A percentile compares a stretch with the other conserved stretches of the same genome.
Conservation (phyloP, 352 stramenopile species). For the Globisporangium spinosum region DNA sequence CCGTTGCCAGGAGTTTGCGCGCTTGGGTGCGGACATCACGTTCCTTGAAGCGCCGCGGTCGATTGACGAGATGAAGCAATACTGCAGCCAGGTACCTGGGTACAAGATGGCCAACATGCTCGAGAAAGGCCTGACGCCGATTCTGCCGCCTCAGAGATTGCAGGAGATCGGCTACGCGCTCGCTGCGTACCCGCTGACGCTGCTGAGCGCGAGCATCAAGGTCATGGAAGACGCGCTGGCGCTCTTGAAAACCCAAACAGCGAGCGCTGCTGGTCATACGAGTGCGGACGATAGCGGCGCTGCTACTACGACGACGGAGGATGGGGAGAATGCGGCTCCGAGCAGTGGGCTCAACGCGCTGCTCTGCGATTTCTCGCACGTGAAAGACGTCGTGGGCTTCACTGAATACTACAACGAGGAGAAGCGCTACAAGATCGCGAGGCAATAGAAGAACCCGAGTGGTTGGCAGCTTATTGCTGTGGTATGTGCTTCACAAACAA, state of each 20-base stretch:
- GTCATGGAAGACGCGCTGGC: conserved; percentile 88
- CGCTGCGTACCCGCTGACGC: conserved; percentile 91
- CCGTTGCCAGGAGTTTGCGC: conserved; percentile 89
- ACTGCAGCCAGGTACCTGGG: conserved; percentile 87
- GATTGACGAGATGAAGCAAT: conserved; percentile 90
- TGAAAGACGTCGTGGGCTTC: conserved; percentile 93
- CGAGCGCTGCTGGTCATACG: neutral
- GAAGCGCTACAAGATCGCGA: conserved; percentile 28
- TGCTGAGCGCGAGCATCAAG: conserved; percentile 92
- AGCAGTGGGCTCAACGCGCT: conserved; percentile 24
- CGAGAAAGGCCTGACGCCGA: conserved; percentile 90
- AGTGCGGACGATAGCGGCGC: too few species aligned
- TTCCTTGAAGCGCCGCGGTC: conserved; percentile 93
- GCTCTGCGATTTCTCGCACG: conserved; percentile 78
- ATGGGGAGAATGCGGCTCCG: conserved; percentile 29
- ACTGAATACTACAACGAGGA: conserved; percentile 90
- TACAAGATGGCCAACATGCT: conserved; percentile 87
- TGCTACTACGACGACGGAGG: conserved; percentile 17
- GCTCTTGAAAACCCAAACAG: conserved; percentile 68
- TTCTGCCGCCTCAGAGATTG: conserved; percentile 83
- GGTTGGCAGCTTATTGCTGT: neutral
- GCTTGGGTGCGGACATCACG: conserved; percentile 92
- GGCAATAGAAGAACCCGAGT: neutral
- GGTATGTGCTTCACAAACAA: neutral
- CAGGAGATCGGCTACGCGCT: conserved; percentile 92